phyloP scores from a whole-genome alignment of 345 rosid genomes.

The Draba incana region DNA sequence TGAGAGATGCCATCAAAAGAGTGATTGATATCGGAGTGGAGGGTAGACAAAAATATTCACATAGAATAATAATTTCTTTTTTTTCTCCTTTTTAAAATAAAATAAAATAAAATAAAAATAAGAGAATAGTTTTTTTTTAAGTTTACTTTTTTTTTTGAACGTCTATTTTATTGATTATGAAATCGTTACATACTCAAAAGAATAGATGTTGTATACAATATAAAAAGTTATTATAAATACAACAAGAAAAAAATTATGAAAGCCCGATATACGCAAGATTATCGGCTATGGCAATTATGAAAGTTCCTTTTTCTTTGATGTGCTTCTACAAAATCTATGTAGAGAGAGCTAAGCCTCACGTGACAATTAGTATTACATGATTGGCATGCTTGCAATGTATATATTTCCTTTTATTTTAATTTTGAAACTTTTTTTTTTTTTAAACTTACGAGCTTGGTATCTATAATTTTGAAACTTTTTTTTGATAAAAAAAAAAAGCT shows the following conservation, averaged over 20 bases:
- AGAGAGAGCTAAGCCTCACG: constrained; percentile 22
- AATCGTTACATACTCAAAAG: no score
- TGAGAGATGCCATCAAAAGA: constrained; percentile 9
- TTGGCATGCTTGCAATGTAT: background rate
- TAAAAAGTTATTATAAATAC: no score
- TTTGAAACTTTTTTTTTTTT: background rate
- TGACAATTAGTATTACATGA: constrained; percentile 33
- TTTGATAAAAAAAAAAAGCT: no score
- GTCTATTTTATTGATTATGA: no score
- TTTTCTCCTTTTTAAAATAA: background rate
- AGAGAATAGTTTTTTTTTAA: background rate
- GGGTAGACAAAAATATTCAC: constrained; percentile 32
- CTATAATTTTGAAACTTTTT: background rate
- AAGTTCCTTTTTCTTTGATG: constrained; percentile 21
- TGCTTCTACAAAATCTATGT: constrained; percentile 30
- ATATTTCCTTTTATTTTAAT: background rate
- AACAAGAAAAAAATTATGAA: no score
- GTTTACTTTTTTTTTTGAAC: no score
- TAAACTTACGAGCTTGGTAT: no score
- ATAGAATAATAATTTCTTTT: background rate
- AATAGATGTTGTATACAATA: no score
- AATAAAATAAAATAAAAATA: background rate
- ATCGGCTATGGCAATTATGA: no score
- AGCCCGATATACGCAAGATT: no score
- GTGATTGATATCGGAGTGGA: constrained; percentile 20